Base-by-base conservation (phyloP, 164 flowering plant species). In the Vitis cinerea region DNA sequence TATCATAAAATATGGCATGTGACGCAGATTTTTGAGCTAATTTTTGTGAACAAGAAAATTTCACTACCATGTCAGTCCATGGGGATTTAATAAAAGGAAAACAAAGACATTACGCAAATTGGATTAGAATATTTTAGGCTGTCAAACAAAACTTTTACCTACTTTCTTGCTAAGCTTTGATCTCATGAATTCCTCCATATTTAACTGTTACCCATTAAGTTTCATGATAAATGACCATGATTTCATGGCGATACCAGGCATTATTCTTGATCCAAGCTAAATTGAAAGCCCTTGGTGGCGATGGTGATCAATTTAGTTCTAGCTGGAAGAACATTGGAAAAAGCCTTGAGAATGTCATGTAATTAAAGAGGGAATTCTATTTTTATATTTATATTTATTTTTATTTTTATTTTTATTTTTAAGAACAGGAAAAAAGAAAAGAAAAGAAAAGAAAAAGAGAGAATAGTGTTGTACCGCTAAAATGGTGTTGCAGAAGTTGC, bases 401-500 rank as follows among this genome's bases (percentile, higher is more conserved):
- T 57, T 27, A 13, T 50, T n/a, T 63, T 58, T 9, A 63, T 48
- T 49, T 60, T 57, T 27, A 13, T 50, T 51, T 30, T 11, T 11
- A 37, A 10, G 44, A 55, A 0, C 17, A 23, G 44, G 23, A 31
- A 23, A n/a, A 17, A 52, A n/a, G 15, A 11, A 57, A 31, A 31
- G 44, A 31, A n/a, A 72, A 27, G 15, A 56, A 52, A 31, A 52
- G 48, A 47, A 30, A 60, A 19, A 54, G 37, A 71, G 50, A 14
- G 27, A 64, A 30, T 10, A 77, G 64, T 30, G 67, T n/a, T 66
- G 54, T 91, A 94, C 98, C 98, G 93, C 98, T 71, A 94, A 73
- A 74, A 88, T 83, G 77, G 90, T 94, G 92, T 88, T 94, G 97
- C 98, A 94, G 90, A 84, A 89, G 86, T 87, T 90, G 96, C 98